Percentiles rank a stretch among this genome's conserved stretches.
phyloP scores from a whole-genome alignment of 1,139 yeast genomes.

The Pichia inconspicua region DNA sequence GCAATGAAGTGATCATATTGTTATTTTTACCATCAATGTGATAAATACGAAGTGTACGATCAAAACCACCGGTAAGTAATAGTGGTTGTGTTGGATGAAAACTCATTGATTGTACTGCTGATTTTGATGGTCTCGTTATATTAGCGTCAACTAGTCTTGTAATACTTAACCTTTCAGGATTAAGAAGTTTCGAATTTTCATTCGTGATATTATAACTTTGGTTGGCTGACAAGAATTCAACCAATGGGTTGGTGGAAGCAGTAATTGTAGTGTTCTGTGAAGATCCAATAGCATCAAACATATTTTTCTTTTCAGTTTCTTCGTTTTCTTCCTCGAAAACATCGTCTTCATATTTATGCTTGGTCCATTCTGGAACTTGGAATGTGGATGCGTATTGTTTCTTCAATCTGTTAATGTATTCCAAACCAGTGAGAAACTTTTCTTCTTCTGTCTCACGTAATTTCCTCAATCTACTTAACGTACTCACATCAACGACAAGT shows the following conservation, averaged over 20 bases:
- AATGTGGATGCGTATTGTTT: constrained; percentile 80
- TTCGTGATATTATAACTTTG: constrained; percentile 45
- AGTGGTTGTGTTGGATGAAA: constrained; percentile 87
- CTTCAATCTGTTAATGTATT: constrained; percentile 67
- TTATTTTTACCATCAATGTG: constrained; percentile 90
- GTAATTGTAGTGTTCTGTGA: constrained; percentile 26
- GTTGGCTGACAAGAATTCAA: constrained; percentile 51
- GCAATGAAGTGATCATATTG: constrained; percentile 73
- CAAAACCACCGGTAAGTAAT: constrained; percentile 85
- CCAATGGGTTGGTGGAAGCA: constrained; percentile 48
- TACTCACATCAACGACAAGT: constrained; percentile 50
- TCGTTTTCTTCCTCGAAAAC: constrained; percentile 21
- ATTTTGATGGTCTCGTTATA: constrained; percentile 53
- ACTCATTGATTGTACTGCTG: constrained; percentile 75
- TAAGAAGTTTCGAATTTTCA: constrained; percentile 47
- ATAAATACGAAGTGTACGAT: constrained; percentile 75
- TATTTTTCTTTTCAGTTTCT: constrained; percentile 25
- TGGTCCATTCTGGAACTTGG: constrained; percentile 85
- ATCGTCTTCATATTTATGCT: constrained; percentile 29
- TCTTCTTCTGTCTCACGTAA: constrained; percentile 62
- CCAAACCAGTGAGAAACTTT: constrained; percentile 49
- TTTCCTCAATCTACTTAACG: constrained; percentile 60
- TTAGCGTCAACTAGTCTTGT: constrained; percentile 83
- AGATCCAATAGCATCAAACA: constrained; percentile 31
- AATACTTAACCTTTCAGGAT: constrained; percentile 67